Evolutionary conservation across 306 rosid genomes (phyloP), one percentile per base, ranked within the genome.

Genomic region (Cucurbita pepo): DNA sequence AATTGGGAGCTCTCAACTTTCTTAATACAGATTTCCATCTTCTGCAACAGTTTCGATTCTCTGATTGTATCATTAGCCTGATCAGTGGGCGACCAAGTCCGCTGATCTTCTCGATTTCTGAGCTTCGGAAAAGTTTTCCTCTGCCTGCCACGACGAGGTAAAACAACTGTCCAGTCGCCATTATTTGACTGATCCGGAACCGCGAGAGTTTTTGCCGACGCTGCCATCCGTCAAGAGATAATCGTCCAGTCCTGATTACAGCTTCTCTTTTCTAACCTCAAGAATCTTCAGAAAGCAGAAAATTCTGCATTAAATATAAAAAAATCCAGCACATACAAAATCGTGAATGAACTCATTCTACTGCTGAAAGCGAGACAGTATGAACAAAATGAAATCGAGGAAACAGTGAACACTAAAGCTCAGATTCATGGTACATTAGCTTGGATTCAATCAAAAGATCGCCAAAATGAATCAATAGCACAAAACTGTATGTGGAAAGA

Each of bases 131-230:
- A 59, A 53, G 44, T 79, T 56, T 79, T 84, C 72, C 82, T 83
- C 59, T 77, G 83, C 45, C 54, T 85, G 30, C 88, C 77, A 21
- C 87, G 90, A 64, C 90, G 93, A 34, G 92, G 88, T 62, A 84
- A 61, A 69, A 92, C 93, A 69, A 90, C 77, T 0, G 85, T 92
- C 97, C 98, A 92, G 6, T 76, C 93, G 76, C 76, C 91, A 77
- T 59, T 78, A 22, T 74, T 50, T 18, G 84, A 50, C 30, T 21
- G 53, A 30, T 70, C 63, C 8, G 65, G 71, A 64, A 60, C 53
- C 4, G 85, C 3, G 5, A 58, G 79, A 77, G 86, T 65, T 78
- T 86, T 79, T 54, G 86, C 82, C 18, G 92, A 88, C 30, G 88
- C 86, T 47, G 80, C 85, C 97, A 89, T 89, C 75, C 81, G 12